A percentile compares a stretch with the other conserved stretches of the same genome.
Conservation (phyloP, 2,329 filamentous ascomycete species). For the Colletotrichum gigasporum region DNA sequence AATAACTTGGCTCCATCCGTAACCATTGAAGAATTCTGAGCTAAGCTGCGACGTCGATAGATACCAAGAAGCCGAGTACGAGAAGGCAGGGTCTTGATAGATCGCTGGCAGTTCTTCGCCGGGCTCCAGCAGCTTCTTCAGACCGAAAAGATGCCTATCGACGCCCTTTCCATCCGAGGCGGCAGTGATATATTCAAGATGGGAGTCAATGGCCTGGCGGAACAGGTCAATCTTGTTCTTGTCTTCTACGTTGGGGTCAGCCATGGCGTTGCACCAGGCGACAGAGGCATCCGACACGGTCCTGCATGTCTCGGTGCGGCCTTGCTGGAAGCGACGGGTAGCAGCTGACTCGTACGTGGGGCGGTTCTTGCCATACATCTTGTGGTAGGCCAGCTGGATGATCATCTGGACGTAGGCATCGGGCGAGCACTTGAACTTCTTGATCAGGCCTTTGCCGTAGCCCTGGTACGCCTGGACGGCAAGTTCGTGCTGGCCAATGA, state of each 20-base stretch:
- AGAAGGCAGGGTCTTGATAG: conserved; percentile 86
- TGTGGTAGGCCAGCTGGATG: conserved; percentile 97
- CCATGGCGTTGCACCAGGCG: conserved; percentile 89
- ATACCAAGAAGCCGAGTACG: conserved; percentile 89
- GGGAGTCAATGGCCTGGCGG: conserved; percentile 81
- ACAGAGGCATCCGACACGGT: conserved; percentile 90
- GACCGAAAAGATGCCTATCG: conserved; percentile 94
- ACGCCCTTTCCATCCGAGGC: conserved; percentile 94
- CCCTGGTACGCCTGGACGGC: conserved; percentile 95
- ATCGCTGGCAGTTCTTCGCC: conserved; percentile 84
- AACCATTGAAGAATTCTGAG: conserved; percentile 98
- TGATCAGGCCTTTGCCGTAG: conserved; percentile 98
- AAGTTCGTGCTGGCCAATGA: conserved; percentile 90
- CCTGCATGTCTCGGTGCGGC: conserved; percentile 95
- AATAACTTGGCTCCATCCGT: conserved; percentile 98
- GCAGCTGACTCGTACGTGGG: conserved; percentile 98
- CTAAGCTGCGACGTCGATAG: conserved; percentile 89
- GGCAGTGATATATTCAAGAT: conserved; percentile 90
- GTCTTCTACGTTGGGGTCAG: conserved; percentile 70
- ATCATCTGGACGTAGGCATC: conserved; percentile 99
- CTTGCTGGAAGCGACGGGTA: conserved; percentile 93
- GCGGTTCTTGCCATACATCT: conserved; percentile 98
- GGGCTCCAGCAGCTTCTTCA: conserved; percentile 87
- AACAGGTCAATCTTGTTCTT: conserved; percentile 78
- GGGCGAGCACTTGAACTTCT: conserved; percentile 98